Conservation (phyloP, 768 basidiomycete genomes). For the Termitomyces bulborhizus region DNA sequence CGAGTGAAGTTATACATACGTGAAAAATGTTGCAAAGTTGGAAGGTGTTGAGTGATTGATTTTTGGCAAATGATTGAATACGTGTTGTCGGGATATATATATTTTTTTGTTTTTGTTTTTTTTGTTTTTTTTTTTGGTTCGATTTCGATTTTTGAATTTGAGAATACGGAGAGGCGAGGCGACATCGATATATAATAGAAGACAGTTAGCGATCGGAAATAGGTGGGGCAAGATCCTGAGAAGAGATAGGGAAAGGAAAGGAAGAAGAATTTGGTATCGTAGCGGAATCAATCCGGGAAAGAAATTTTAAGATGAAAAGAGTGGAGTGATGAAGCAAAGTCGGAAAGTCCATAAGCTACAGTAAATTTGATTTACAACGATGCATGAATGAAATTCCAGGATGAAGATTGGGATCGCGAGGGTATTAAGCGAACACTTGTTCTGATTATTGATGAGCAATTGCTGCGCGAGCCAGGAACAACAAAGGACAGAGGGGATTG, state of each 20-base stretch:
- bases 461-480: not conserved
- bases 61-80: not conserved
- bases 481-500: not conserved
- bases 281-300: not conserved
- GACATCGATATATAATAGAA: constrained; percentile 2
- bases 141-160: not conserved
- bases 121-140: not conserved
- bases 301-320: too few species aligned
- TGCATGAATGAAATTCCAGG: not conserved
- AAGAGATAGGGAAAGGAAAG: constrained; percentile 7
- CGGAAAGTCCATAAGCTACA: not conserved
- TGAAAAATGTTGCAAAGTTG: too few species aligned
- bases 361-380: not conserved
- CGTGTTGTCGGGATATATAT: too few species aligned
- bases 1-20: too few species aligned
- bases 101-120: not conserved
- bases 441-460: not conserved
- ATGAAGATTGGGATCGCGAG: not conserved
- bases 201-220: constrained; percentile 6
- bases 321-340: not conserved
- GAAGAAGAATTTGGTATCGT: not conserved
- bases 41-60: not conserved
- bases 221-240: not conserved
- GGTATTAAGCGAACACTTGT: not conserved
- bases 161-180: not conserved